Conservation (phyloP, 805 yeast species). For the Myxozyma vanderwaltii region DNA sequence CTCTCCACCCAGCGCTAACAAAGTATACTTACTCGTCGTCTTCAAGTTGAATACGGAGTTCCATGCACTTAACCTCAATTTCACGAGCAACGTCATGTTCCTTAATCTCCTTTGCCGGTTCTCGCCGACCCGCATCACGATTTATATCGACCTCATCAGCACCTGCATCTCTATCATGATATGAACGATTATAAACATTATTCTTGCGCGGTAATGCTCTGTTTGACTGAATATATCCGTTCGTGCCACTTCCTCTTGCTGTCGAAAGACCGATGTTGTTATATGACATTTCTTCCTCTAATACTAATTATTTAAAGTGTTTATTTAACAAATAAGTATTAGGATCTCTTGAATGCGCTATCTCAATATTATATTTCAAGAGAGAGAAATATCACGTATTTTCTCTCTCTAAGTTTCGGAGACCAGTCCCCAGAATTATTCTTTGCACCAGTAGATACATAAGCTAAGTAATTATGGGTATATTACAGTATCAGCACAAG, state of each 20-base stretch:
- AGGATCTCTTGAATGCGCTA: too few species aligned
- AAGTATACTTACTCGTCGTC: slow-evolving; percentile 30
- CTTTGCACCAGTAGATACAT: not conserved
- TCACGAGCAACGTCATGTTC: slow-evolving; percentile 32
- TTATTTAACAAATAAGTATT: too few species aligned
- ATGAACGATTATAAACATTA: not conserved
- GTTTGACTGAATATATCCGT: slow-evolving; percentile 39
- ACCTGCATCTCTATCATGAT: slow-evolving; percentile 8
- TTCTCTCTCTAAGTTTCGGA: not conserved
- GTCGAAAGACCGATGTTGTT: slow-evolving; percentile 42
- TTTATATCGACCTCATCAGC: slow-evolving; percentile 18
- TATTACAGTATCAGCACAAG: not conserved
- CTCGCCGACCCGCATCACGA: slow-evolving; percentile 13
- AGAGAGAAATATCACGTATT: not conserved
- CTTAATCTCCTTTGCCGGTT: slow-evolving; percentile 22
- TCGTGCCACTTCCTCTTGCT: slow-evolving; percentile 42
- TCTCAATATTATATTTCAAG: too few species aligned
- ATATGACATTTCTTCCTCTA: slow-evolving; percentile 36
- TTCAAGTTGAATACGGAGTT: slow-evolving; percentile 35
- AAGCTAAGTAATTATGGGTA: not conserved
- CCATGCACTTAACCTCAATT: slow-evolving; percentile 36
- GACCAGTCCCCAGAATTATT: not conserved
- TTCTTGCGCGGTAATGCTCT: slow-evolving; percentile 26
- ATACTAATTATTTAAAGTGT: too few species aligned
- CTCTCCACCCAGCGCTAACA: not conserved